A percentile compares a stretch with the other conserved stretches of the same genome.
phyloP scores from a whole-genome alignment of 75 land plant species.

The Larix kaempferi region DNA sequence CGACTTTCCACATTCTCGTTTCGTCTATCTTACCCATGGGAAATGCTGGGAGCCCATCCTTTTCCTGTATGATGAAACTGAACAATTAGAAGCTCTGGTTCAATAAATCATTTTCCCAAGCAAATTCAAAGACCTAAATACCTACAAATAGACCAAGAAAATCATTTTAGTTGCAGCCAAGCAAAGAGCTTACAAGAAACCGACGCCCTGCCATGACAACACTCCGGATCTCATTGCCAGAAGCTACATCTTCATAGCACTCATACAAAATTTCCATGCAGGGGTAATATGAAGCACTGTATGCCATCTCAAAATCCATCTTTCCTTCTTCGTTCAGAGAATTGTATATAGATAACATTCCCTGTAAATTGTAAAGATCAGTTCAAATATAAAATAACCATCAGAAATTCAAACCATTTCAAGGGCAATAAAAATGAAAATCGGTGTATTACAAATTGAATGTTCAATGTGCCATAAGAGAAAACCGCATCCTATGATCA shows the following conservation, averaged over 20 bases:
- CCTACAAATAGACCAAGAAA: neutral
- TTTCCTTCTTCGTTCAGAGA: slow-evolving; percentile 74
- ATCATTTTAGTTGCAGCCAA: neutral
- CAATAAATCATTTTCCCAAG: neutral
- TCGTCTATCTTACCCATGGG: slow-evolving; percentile 96
- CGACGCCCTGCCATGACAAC: slow-evolving; percentile 95
- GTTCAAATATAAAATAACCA: neutral
- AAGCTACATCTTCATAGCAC: slow-evolving; percentile 96
- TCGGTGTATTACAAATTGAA: neutral
- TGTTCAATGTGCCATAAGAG: neutral
- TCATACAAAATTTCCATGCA: slow-evolving; percentile 95
- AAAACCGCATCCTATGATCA: neutral
- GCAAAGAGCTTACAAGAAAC: slow-evolving; percentile 55
- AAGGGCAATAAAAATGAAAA: neutral
- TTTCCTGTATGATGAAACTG: slow-evolving; percentile 48
- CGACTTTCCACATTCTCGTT: slow-evolving; percentile 94
- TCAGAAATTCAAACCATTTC: neutral
- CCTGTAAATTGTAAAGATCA: slow-evolving; percentile 36
- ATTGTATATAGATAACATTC: slow-evolving; percentile 84
- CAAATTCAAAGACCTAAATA: neutral
- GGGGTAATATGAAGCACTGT: slow-evolving; percentile 87
- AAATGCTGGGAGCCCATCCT: slow-evolving; percentile 94
- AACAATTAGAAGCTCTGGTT: neutral
- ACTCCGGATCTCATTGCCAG: slow-evolving; percentile 91
- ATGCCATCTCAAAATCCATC: slow-evolving; percentile 85